Evolutionary conservation across 1,284 basidiomycete genomes (phyloP).

Genomic region (Tilletiaria anomala): DNA sequence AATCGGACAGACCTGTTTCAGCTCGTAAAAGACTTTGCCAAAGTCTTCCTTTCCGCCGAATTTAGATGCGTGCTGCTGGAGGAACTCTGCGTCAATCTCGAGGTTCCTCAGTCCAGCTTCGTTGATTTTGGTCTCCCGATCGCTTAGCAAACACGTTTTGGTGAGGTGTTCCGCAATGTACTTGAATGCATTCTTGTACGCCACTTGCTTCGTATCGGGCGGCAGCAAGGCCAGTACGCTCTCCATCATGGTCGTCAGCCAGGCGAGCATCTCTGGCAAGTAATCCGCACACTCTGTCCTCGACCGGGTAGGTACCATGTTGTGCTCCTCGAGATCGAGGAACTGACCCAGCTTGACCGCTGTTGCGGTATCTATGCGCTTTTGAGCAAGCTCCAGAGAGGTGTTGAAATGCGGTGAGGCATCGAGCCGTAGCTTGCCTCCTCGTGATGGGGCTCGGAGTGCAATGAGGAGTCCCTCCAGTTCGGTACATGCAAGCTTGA

Average conservation of each 20-base stretch:
- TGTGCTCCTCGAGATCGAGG: constrained; percentile 83
- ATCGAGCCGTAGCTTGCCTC: constrained; percentile 60
- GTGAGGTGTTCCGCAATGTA: constrained; percentile 76
- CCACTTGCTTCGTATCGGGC: constrained; percentile 67
- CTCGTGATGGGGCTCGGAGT: constrained; percentile 56
- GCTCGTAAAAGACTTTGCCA: constrained; percentile 3
- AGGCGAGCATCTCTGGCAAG: constrained; percentile 84
- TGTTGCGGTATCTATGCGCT: constrained; percentile 68
- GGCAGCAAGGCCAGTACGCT: constrained; percentile 63
- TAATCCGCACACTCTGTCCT: constrained; percentile 43
- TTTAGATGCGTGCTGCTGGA: constrained; percentile 11
- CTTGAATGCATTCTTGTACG: constrained; percentile 67
- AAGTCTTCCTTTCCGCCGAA: constrained; percentile 1
- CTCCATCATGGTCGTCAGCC: constrained; percentile 90
- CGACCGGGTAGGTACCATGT: constrained; percentile 58
- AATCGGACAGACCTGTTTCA: constrained; percentile 2
- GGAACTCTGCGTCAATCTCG: constrained; percentile 13
- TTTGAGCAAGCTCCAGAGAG: constrained; percentile 57
- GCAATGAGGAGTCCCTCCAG: constrained; percentile 71
- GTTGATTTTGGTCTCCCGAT: constrained; percentile 7
- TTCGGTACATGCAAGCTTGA: constrained; percentile 69
- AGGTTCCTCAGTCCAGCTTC: constrained; percentile 5
- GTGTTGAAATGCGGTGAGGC: constrained; percentile 55
- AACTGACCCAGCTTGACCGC: constrained; percentile 90
- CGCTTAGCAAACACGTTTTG: constrained; percentile 7